Evolutionary conservation across 257 asterid genomes (phyloP), one percentile per base, ranked within the genome.

Genomic region (Penstemon davidsonii): DNA sequence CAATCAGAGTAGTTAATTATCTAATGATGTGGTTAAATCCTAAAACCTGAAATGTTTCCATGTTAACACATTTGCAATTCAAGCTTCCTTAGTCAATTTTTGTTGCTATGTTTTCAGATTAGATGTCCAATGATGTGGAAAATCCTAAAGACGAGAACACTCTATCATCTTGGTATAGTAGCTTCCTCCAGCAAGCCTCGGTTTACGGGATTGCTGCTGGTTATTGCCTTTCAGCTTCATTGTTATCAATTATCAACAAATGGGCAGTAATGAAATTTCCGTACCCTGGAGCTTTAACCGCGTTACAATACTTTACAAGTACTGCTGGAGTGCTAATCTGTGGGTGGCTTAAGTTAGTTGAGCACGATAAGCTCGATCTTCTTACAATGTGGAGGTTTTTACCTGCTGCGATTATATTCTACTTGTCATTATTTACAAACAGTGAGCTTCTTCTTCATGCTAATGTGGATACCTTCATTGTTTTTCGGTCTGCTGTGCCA

Each of bases 221-320:
- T 13, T 90, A 93, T 73, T 90, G 97, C 79, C 10, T 93, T 51
- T 90, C 98, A 5, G 98, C 97, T 38, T 88, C 96, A 3, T 71
- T 93, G 65, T 86, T 93, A 5, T 86, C 96, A 12, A 93, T 93
- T 77, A 93, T 93, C 76, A 93, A 90, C 69, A 90, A 93, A 82
- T 93, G 97, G 98, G 97, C 98, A 18, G 82, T 93, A 36, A 93
- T 90, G 98, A 93, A 82, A 79, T 93, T 93, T 57, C 98, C 97
- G 5, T 93, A 90, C 76, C 98, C 98, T 0, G 98, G 97, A 19
- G 96, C 98, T 18, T 80, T 93, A 42, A 93, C 97, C 3, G 97
- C 98, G 0, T 61, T 90, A 75, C 98, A 93, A 81, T 93, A 93
- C 80, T 85, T 93, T 75, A 90, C 96, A 9, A 90, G 98, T 79